These are phyloP conservation scores for Aspergillus jensenii DNA, from an alignment of 2,329 filamentous ascomycete species.

Conservation along the genomic window DNA sequence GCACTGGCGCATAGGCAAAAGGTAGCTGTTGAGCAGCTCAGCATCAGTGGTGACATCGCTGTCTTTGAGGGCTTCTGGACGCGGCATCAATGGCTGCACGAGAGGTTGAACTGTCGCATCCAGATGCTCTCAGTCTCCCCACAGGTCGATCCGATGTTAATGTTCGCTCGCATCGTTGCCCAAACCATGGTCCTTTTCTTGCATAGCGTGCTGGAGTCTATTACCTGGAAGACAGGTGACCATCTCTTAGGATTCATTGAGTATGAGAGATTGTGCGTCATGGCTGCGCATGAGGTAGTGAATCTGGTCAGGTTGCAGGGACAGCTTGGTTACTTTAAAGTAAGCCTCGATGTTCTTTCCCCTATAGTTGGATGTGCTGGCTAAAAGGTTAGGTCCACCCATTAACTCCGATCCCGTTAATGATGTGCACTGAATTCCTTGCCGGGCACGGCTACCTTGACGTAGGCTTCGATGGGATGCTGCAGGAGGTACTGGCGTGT, in stretches of 20 bases:
- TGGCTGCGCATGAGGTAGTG: slow-evolving; percentile 21
- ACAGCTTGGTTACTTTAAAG: slow-evolving; percentile 22
- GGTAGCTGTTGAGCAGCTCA: slow-evolving; percentile 15
- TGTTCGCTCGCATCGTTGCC: slow-evolving; percentile 19
- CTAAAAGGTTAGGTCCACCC: slow-evolving; percentile 18
- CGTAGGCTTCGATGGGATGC: slow-evolving; percentile 17
- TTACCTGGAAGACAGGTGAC: slow-evolving; percentile 21
- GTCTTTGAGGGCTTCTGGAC: slow-evolving; percentile 17
- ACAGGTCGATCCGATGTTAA: slow-evolving; percentile 19
- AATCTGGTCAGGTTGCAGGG: slow-evolving; percentile 18
- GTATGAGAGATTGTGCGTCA: slow-evolving; percentile 18
- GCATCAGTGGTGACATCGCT: neutral
- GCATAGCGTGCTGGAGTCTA: slow-evolving; percentile 20
- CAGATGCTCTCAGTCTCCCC: slow-evolving; percentile 11
- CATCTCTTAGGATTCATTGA: slow-evolving; percentile 20
- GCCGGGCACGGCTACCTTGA: slow-evolving; percentile 20
- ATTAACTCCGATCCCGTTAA: slow-evolving; percentile 19
- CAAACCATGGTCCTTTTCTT: slow-evolving; percentile 20
- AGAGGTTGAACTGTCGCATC: slow-evolving; percentile 17
- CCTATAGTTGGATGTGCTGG: no score
- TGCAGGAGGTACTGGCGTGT: slow-evolving; percentile 17
- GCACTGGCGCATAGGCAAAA: slow-evolving; percentile 19
- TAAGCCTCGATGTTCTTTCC: neutral
- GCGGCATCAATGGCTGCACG: slow-evolving; percentile 19
- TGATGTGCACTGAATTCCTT: slow-evolving; percentile 23